Conservation (phyloP, 805 yeast species). For the Schizosaccharomyces cryophilus region DNA sequence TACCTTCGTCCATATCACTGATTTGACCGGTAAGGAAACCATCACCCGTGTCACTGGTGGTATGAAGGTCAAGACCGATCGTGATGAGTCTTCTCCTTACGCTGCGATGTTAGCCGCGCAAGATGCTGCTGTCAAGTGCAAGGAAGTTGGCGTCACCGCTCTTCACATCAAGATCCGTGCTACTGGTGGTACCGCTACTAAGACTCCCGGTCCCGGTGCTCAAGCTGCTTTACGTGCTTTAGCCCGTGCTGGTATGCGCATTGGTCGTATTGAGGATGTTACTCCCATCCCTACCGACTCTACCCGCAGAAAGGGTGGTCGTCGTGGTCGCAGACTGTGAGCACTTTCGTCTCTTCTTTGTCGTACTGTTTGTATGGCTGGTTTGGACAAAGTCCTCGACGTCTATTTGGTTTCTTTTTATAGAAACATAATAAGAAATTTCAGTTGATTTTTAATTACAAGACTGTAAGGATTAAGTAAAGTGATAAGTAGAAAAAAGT, state of each 20-base stretch:
- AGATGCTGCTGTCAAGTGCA: constrained; percentile 96
- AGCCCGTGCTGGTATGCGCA: constrained; percentile 98
- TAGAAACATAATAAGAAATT: too few species aligned
- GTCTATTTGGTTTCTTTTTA: neutral
- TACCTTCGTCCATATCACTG: constrained; percentile 98
- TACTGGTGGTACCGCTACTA: constrained; percentile 99
- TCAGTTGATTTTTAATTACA: too few species aligned
- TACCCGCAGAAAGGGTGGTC: constrained; percentile 99
- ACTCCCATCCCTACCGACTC: constrained; percentile 99
- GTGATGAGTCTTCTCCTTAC: constrained; percentile 99
- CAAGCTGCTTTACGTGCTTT: constrained; percentile 92
- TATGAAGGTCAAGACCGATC: constrained; percentile 99
- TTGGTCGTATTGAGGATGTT: constrained; percentile 99
- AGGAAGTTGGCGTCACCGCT: constrained; percentile 99
- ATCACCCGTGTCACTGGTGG: constrained; percentile 99
- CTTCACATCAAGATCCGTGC: constrained; percentile 99
- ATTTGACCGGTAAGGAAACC: constrained; percentile 96
- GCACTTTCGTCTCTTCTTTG: neutral
- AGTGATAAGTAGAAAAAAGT: too few species aligned
- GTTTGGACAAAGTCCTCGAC: neutral
- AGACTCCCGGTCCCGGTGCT: constrained; percentile 92
- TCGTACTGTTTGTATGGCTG: neutral
- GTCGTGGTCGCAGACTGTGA: constrained; percentile 99
- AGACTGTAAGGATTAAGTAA: too few species aligned
- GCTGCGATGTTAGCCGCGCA: constrained; percentile 99